Evolutionary conservation across 768 basidiomycete species (phyloP).

Genomic region (Boletus eberwhitei): DNA sequence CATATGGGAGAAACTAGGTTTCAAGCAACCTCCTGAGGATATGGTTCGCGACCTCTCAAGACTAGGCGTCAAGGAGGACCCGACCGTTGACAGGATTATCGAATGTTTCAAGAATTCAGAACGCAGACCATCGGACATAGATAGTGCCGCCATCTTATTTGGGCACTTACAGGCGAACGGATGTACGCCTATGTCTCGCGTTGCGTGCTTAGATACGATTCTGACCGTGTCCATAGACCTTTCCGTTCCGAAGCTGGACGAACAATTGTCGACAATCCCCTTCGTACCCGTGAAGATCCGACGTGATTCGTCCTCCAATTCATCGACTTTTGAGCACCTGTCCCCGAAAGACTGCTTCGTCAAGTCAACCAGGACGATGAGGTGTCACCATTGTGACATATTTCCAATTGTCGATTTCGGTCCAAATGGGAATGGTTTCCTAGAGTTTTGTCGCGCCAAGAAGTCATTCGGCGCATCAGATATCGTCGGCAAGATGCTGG

Average conservation of each 20-base stretch:
- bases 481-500: constrained; percentile 7
- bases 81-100: background rate
- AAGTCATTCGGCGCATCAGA: constrained; percentile 14
- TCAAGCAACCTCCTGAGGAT: background rate
- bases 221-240: constrained; percentile 1
- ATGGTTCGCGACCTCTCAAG: constrained; percentile 6
- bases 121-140: background rate
- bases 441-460: constrained; percentile 12
- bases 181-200: constrained; percentile 1
- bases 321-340: background rate
- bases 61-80: constrained; percentile 10
- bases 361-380: background rate
- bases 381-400: constrained; percentile 5
- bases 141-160: constrained; percentile 6
- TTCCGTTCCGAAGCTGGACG: constrained; percentile 1
- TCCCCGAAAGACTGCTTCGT: constrained; percentile 16
- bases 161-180: constrained; percentile 1
- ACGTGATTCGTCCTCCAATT: background rate
- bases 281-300: constrained; percentile 11
- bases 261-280: constrained; percentile 2
- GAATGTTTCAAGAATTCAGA: background rate
- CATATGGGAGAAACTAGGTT: constrained; percentile 8
- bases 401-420: constrained; percentile 17
- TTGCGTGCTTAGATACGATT: background rate
- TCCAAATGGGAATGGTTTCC: constrained; percentile 9